These are phyloP conservation scores for Furcasterigmium furcatum DNA, from an alignment of 2,329 filamentous ascomycete genomes.

Conservation along the genomic window DNA sequence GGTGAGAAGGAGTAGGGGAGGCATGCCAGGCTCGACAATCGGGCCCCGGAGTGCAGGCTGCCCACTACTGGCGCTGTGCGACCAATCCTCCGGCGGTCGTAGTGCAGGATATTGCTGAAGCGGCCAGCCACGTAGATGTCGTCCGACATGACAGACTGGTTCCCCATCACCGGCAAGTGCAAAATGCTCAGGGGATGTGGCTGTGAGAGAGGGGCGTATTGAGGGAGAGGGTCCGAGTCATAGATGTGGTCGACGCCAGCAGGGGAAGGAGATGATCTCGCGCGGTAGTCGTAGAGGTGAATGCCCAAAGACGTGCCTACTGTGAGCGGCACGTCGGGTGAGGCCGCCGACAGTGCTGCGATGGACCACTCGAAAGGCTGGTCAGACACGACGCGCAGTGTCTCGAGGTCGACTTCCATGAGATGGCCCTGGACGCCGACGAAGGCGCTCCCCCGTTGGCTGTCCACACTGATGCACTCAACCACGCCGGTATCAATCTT, in stretches of 20 bases:
- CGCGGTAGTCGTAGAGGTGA: slow-evolving; percentile 77
- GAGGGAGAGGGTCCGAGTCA: slow-evolving; percentile 48
- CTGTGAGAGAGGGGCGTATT: slow-evolving; percentile 72
- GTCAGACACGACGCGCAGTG: slow-evolving; percentile 64
- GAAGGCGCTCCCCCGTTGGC: slow-evolving; percentile 63
- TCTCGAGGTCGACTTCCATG: slow-evolving; percentile 78
- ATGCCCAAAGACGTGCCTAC: slow-evolving; percentile 80
- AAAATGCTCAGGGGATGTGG: slow-evolving; percentile 81
- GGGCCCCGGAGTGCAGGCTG: slow-evolving; percentile 80
- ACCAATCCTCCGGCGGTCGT: slow-evolving; percentile 84
- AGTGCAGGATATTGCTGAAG: slow-evolving; percentile 85
- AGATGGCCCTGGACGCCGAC: slow-evolving; percentile 76
- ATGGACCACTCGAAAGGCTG: slow-evolving; percentile 79
- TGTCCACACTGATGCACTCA: slow-evolving; percentile 81
- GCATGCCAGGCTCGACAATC: slow-evolving; percentile 69
- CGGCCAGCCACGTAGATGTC: slow-evolving; percentile 88
- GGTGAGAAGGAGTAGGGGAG: slow-evolving; percentile 67
- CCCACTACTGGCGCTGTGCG: slow-evolving; percentile 48
- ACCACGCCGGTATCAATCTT: slow-evolving; percentile 71
- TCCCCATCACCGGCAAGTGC: slow-evolving; percentile 62
- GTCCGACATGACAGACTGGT: slow-evolving; percentile 55
- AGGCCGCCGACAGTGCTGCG: slow-evolving; percentile 72
- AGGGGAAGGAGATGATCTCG: slow-evolving; percentile 23
- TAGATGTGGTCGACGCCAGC: slow-evolving; percentile 28
- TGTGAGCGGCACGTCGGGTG: slow-evolving; percentile 68